These are phyloP conservation scores for Naegleria gruberi DNA, from an alignment of 208 protist genomes.

Conservation along the genomic window DNA sequence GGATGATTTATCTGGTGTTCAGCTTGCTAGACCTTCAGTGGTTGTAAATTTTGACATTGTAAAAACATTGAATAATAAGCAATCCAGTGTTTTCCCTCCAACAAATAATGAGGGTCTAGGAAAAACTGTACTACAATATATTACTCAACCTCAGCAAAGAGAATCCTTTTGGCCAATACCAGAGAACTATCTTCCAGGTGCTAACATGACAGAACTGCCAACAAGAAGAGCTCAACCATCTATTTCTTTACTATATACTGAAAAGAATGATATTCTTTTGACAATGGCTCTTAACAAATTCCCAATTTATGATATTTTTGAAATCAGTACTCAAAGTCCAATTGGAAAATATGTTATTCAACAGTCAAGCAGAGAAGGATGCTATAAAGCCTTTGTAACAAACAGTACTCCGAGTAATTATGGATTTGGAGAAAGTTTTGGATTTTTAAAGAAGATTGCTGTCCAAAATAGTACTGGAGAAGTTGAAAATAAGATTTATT, in stretches of 20 bases:
- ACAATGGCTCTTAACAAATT: background rate
- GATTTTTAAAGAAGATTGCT: background rate
- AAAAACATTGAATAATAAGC: background rate
- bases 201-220: background rate
- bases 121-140: background rate
- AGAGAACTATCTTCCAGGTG: background rate
- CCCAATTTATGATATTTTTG: background rate
- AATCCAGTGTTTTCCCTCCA: background rate
- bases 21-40: background rate
- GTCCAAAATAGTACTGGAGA: too few relatives aligned
- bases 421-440: conserved; percentile 19
- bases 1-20: background rate
- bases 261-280: background rate
- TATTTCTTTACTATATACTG: background rate
- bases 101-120: background rate
- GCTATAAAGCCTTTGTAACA: background rate
- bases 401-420: background rate
- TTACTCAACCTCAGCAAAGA: background rate
- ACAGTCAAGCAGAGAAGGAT: background rate
- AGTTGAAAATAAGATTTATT: background rate
- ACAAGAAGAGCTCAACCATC: conserved; percentile 2
- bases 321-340: background rate
- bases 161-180: conserved; percentile 14
- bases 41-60: conserved; percentile 8
- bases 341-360: background rate